Evolutionary conservation across 176 grass and related monocot genomes (phyloP), one percentile per base, ranked within the genome.

Genomic region (Oryza glumipatula): DNA sequence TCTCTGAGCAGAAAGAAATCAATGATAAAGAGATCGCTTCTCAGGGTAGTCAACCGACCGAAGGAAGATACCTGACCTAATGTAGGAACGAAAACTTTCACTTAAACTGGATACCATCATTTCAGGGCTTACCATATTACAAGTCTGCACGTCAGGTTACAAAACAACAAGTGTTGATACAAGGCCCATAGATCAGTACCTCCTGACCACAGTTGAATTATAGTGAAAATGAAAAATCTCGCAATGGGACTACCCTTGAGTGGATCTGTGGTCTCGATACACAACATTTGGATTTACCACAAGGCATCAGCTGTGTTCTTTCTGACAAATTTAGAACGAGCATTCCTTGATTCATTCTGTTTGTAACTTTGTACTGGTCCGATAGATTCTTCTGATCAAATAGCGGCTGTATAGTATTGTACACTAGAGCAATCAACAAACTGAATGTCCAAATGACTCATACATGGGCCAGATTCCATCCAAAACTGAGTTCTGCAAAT

Each of bases 11-110:
- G 45, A 79, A 30, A 84, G 77, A 77, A 78, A 72, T 69, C 66
- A 49, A 39, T 78, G 83, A 86, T 66, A 39, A 82, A 78, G 84
- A 91, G 15, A 79, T 74, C 83, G 77, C 71, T 82, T 65, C 73
- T 74, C 54, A 88, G 21, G 85, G 84, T 38, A 12, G 24, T 15
- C 38, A 88, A 68, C 61, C 16, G 30, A 68, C 61, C 16, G 30
- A 70, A 52, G 69, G 64, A 91, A 82, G 79, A 92, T 78, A 83
- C 35, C 16, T 63, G 58, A 63, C 58, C 48, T 2, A 46, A 47
- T 58, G 26, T 39, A 78, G 83, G 19, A 10, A 48, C 68, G 23
- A 24, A 35, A 60, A 58, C 17, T 65, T 21, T 22, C 24, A 63
- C 36, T 73, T 67, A 56, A 22, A 74, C 17, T 78, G 32, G 4